Evolutionary conservation across 352 stramenopile species (phyloP), one percentile per base, ranked within the genome.

Genomic region (Phytophthora podocarpi): DNA sequence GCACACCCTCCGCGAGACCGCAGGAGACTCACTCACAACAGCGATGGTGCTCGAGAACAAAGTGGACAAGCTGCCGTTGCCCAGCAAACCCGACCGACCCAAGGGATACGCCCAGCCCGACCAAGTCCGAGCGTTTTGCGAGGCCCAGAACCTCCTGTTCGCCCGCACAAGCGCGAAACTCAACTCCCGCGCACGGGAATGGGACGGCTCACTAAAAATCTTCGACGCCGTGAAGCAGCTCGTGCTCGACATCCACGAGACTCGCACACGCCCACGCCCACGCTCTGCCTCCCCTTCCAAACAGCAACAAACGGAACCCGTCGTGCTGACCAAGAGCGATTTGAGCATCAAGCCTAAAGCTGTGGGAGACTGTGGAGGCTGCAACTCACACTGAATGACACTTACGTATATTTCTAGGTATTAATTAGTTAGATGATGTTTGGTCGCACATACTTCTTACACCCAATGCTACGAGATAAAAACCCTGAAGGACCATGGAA

Each of bases 11-110:
- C 77, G 78, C 4, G 85, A 97, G 45, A 93, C 93, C 3, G 85
- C 90, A 8, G 89, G 83, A 10, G 79, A 92, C 13, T 93, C 90
- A 11, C 91, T 98, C 43, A 82, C 86, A 36, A 71, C 72, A 12
- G 90, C 96, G 50, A 87, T 89, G 63, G 92, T 98, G 24, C 68
- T 94, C 3, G 92, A 96, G 51, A 98, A 98, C 82, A 98, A 98
- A 67, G 79, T 84, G 26, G 92, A 98, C 67, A 77, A 82, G 56
- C 56, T 90, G 7, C 66, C 63, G 2, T 23, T 53, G 26, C 35
- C 40, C 2, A n/a, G n/a, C n/a, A n/a, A n/a, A n/a, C n/a, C n/a
- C n/a, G n/a, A n/a, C n/a, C n/a, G n/a, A n/a, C n/a, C 32, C 12
- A 56, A 60, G 18, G n/a, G n/a, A n/a, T 87, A 78, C 30, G 85